These are phyloP conservation scores for Haematococcus lacustris DNA, from an alignment of 139 green algal species.

Conservation along the genomic window DNA sequence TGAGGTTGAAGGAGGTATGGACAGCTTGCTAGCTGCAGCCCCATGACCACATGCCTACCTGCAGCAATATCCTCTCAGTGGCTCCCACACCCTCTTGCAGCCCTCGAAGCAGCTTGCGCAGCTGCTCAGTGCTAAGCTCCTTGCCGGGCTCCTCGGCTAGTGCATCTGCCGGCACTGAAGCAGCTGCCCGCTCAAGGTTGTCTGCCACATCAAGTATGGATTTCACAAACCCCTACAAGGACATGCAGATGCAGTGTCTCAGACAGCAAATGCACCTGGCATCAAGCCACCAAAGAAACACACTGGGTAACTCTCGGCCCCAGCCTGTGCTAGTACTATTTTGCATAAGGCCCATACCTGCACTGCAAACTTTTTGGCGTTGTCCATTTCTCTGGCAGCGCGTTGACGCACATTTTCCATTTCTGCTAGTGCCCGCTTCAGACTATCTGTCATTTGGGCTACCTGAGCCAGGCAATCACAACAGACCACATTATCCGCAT, in stretches of 20 bases:
- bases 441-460: constrained; percentile 58
- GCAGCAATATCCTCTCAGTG: constrained; percentile 75
- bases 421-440: constrained; percentile 73
- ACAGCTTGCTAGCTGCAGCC: too few species aligned
- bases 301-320: not conserved
- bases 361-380: constrained; percentile 74
- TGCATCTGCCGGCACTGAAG: constrained; percentile 49
- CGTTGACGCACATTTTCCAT: constrained; percentile 90
- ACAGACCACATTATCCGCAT: not conserved
- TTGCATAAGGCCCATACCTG: too few species aligned
- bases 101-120: constrained; percentile 44
- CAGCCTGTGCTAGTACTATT: not conserved
- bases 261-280: too few species aligned
- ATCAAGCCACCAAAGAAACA: too few species aligned
- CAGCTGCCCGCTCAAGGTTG: constrained; percentile 79
- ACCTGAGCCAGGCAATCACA: constrained; percentile 26
- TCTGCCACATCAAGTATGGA: constrained; percentile 88
- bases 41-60: constrained; percentile 50
- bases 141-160: constrained; percentile 25
- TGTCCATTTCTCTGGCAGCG: constrained; percentile 56
- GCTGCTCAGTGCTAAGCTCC: constrained; percentile 35
- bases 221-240: constrained; percentile 72
- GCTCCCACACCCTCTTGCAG: constrained; percentile 81
- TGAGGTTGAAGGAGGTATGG: too few species aligned
- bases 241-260: too few species aligned